These are phyloP conservation scores for Kodamaea sp. DNA, from an alignment of 1,139 yeast genomes.

Conservation along the genomic window DNA sequence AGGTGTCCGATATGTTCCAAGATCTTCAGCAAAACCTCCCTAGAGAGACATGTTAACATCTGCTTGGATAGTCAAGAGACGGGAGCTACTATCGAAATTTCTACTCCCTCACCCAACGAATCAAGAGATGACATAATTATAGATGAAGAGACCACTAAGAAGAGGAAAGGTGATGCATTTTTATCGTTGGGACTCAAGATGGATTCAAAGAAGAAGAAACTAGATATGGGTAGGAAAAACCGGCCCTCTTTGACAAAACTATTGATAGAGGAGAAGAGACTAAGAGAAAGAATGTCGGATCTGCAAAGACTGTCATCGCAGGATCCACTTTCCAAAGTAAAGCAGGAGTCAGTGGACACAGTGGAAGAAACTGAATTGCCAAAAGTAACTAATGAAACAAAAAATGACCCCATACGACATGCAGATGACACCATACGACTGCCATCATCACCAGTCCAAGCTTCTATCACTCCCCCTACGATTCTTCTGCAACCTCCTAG, in stretches of 20 bases:
- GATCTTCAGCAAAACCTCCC: conserved; percentile 20
- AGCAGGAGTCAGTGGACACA: neutral
- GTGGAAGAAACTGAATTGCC: neutral
- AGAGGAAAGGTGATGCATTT: conserved; percentile 22
- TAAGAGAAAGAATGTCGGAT: neutral
- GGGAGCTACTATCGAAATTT: neutral
- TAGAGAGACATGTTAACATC: conserved; percentile 45
- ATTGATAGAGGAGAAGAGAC: conserved; percentile 10
- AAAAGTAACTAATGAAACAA: neutral
- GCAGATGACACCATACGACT: too few species aligned
- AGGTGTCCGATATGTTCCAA: conserved; percentile 42
- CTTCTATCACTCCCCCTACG: neutral
- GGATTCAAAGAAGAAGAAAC: conserved; percentile 23
- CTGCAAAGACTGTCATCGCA: too few species aligned
- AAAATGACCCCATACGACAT: neutral
- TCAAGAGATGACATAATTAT: conserved; percentile 7
- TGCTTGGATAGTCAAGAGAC: conserved; percentile 32
- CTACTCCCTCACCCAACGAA: conserved; percentile 1
- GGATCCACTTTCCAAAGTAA: neutral
- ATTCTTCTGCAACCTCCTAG: conserved; percentile 1
- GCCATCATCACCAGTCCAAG: neutral
- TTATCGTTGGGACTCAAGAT: conserved; percentile 32
- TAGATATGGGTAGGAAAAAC: conserved; percentile 9
- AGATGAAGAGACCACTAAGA: conserved; percentile 5
- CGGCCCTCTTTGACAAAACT: conserved; percentile 11